Evolutionary conservation across 2,329 filamentous ascomycete species (phyloP).

Genomic region (Hymenoscyphus repandus): DNA sequence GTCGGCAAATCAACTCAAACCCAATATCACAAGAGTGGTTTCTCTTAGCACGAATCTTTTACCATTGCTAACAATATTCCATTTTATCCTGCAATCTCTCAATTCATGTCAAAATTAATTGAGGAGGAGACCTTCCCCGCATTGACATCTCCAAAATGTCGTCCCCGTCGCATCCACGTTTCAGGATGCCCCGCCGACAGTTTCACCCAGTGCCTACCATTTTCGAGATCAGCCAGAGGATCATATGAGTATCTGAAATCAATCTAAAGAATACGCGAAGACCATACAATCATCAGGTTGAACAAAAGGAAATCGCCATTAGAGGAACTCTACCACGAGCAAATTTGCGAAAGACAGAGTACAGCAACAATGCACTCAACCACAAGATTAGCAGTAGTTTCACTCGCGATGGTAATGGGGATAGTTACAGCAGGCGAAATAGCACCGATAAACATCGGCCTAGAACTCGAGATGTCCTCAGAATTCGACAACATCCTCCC

Average conservation of each 20-base stretch:
- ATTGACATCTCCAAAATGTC: background rate
- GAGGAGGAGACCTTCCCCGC: background rate
- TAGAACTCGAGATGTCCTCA: background rate
- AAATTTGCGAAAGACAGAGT: background rate
- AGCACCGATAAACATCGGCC: background rate
- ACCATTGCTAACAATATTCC: too few relatives aligned
- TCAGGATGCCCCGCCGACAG: background rate
- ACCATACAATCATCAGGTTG: too few relatives aligned
- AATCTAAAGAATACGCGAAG: background rate
- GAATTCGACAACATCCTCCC: background rate
- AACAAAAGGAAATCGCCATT: too few relatives aligned
- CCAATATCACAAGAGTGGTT: too few relatives aligned
- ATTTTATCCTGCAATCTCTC: too few relatives aligned
- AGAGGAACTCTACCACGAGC: too few relatives aligned
- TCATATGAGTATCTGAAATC: background rate
- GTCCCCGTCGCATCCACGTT: background rate
- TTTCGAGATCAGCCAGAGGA: background rate
- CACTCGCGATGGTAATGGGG: background rate
- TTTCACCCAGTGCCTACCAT: background rate
- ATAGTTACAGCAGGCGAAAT: conserved; percentile 17
- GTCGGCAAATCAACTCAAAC: too few relatives aligned
- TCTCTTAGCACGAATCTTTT: too few relatives aligned
- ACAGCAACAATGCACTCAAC: background rate
- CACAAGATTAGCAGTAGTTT: background rate
- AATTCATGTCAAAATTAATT: too few relatives aligned